These are phyloP conservation scores for Pharnaceum exiguum DNA, from an alignment of 148 eudicot genomes.

Conservation along the genomic window DNA sequence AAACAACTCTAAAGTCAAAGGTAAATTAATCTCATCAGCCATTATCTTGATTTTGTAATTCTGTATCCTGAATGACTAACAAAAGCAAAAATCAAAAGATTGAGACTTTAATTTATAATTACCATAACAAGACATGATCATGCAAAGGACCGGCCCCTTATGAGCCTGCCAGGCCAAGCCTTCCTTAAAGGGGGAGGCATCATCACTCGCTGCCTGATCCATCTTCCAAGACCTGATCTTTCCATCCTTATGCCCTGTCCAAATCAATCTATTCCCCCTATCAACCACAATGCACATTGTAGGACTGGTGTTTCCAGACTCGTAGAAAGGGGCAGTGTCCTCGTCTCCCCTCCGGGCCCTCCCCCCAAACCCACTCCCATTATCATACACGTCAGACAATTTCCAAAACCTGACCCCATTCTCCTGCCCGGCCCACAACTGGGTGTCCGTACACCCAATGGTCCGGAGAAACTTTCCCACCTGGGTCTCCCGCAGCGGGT, in stretches of 20 bases:
- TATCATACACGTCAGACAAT: conserved; percentile 48
- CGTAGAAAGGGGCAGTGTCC: conserved; percentile 85
- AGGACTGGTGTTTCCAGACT: conserved; percentile 58
- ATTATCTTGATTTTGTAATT: too few relatives aligned
- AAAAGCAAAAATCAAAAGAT: neutral
- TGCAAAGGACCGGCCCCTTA: conserved; percentile 68
- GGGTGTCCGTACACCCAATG: conserved; percentile 72
- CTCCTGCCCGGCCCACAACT: conserved; percentile 96
- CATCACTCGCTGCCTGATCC: conserved; percentile 51
- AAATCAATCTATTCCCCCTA: conserved; percentile 66
- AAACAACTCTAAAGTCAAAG: too few relatives aligned
- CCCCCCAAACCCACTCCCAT: conserved; percentile 66
- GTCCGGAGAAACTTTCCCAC: conserved; percentile 75
- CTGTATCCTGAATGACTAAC: neutral
- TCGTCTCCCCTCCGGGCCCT: conserved; percentile 80
- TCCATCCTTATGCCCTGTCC: conserved; percentile 98
- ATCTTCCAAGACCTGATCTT: conserved; percentile 90
- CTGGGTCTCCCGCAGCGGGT: conserved; percentile 91
- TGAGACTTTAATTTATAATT: neutral
- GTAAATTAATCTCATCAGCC: too few relatives aligned
- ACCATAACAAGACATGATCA: conserved; percentile 78
- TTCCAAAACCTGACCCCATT: conserved; percentile 86
- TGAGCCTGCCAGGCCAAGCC: conserved; percentile 85
- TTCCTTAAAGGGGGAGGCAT: conserved; percentile 50
- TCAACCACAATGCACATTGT: conserved; percentile 68